These are phyloP conservation scores for Solanum microdontum DNA, from an alignment of 257 asterid genomes.

Conservation along the genomic window DNA sequence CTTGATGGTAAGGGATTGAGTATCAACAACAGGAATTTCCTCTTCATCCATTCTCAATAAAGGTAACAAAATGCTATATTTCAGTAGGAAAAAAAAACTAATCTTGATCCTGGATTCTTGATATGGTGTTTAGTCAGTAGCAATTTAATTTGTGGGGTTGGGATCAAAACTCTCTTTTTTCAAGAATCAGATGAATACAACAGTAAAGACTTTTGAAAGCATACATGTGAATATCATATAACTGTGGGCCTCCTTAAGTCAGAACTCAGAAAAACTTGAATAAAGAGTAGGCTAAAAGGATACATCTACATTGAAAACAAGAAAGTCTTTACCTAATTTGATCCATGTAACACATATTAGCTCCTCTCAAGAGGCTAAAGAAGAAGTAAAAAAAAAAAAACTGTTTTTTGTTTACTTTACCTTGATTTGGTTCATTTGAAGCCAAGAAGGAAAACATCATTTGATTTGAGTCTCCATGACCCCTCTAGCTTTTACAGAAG, in stretches of 20 bases:
- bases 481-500: slow-evolving; percentile 32
- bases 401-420: slow-evolving; percentile 21
- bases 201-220: slow-evolving; percentile 32
- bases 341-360: neutral
- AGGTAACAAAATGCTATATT: slow-evolving; percentile 5
- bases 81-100: slow-evolving; percentile 11
- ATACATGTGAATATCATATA: slow-evolving; percentile 41
- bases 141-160: slow-evolving; percentile 21
- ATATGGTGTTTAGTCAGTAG: slow-evolving; percentile 15
- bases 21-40: slow-evolving; percentile 15
- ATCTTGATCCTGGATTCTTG: slow-evolving; percentile 20
- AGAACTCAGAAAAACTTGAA: slow-evolving; percentile 14
- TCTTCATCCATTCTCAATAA: slow-evolving; percentile 37
- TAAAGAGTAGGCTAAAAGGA: neutral
- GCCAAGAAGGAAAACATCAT: slow-evolving; percentile 13
- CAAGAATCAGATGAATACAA: slow-evolving; percentile 47
- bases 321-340: neutral
- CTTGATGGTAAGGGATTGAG: slow-evolving; percentile 48
- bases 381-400: neutral
- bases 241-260: slow-evolving; percentile 64
- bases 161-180: slow-evolving; percentile 6
- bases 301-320: slow-evolving; percentile 6
- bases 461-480: slow-evolving; percentile 7
- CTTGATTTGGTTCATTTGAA: slow-evolving; percentile 22
- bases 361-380: neutral